A percentile compares a stretch with the other conserved stretches of the same genome.
phyloP scores from a whole-genome alignment of 129 eudicot genomes.

The Ambrosia artemisiifolia region DNA sequence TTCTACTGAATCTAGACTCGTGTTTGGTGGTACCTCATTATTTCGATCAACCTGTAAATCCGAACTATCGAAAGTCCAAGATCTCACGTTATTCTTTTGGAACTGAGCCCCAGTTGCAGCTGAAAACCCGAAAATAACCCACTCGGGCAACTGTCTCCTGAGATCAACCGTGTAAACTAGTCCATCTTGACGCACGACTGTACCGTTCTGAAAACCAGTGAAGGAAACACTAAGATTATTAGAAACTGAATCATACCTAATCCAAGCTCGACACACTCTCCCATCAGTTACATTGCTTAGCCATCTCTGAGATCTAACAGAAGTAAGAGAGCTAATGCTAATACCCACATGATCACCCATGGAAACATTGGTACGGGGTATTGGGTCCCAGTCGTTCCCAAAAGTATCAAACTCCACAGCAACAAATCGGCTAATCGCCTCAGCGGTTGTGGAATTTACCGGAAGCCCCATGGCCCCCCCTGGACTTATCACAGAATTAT shows the following conservation, averaged over 20 bases:
- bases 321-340: neutral
- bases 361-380: neutral
- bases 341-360: conserved; percentile 4
- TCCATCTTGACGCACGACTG: neutral
- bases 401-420: neutral
- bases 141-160: neutral
- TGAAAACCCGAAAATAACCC: conserved; percentile 13
- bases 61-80: neutral
- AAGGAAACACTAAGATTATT: neutral
- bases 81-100: neutral
- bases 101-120: neutral
- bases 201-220: neutral
- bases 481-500: neutral
- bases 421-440: neutral
- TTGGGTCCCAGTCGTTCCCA: neutral
- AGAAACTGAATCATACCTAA: neutral
- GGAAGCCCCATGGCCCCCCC: conserved; percentile 10
- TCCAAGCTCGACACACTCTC: conserved; percentile 7
- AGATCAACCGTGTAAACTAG: neutral
- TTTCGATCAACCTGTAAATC: neutral
- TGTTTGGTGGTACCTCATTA: neutral
- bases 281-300: conserved; percentile 4
- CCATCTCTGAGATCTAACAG: neutral
- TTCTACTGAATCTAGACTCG: neutral
- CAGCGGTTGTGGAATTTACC: neutral